Base-by-base conservation (phyloP, 306 rosid genomes). In the Cicer pinnatifidum region DNA sequence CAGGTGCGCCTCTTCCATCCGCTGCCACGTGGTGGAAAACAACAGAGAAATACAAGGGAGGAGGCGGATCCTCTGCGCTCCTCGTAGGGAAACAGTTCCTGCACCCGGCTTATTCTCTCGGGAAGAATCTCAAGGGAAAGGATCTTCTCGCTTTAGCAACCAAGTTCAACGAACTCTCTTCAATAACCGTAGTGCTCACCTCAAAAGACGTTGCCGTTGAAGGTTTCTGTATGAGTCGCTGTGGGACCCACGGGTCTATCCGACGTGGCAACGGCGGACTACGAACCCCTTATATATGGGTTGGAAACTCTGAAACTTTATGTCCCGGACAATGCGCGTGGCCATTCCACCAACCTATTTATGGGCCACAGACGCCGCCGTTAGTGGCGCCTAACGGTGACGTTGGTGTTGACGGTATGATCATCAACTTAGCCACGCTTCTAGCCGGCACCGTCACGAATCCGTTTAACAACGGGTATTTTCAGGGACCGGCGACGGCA, bases 251-350 rank as follows among this genome's bases (percentile, higher is more conserved):
- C 64, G 86, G 90, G 2, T 83, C 93, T 37, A 64, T 23, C 68
- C 84, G 40, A 0, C 66, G 37, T 11, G 8, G 15, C 0, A 40
- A 17, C 0, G 90, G 87, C 0, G 78, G 43, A 7, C 13, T 80
- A 0, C 75, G 87, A 6, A 40, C 13, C 0, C 96, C 98, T 11
- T 94, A 84, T 6, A 23, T 91, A 0, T 94, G 98, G 98, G 97
- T 94, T 0, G 97, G 98, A 1, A 94, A 91, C 82, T 86, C 98
- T 3, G 98, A 88, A 85, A 13, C 72, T 1, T 91, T 89, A 75
- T 94, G 98, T 52, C 94, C 98, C 0, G 98, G 97, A 7, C 87
- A 84, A 48, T 93, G 98, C 76, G 97, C 98, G 5, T 93, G 98
- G 98, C 98, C 98, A 0, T 94, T 94, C 56, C 97, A 94, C 80